Conservation (phyloP, 2,329 filamentous ascomycete genomes). For the Fusarium coicis region DNA sequence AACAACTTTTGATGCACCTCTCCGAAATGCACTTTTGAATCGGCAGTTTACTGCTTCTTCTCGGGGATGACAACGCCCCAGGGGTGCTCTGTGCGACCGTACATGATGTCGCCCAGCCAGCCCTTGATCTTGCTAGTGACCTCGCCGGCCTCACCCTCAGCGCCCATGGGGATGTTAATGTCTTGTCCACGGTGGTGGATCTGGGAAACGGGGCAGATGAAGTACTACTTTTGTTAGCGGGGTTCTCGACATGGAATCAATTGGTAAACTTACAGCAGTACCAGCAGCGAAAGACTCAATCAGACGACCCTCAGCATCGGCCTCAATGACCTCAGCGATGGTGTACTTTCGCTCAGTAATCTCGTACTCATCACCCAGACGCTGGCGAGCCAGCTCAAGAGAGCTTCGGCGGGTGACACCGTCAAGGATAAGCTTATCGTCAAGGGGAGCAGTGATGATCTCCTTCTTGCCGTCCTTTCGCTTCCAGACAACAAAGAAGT, state of each 20-base stretch:
- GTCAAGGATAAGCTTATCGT: slow-evolving; percentile 85
- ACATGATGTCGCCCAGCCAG: slow-evolving; percentile 79
- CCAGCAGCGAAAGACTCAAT: slow-evolving; percentile 89
- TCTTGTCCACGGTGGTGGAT: slow-evolving; percentile 75
- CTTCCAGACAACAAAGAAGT: slow-evolving; percentile 89
- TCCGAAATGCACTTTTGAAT: background rate
- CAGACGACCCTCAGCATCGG: slow-evolving; percentile 77
- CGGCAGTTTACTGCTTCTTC: slow-evolving; percentile 59
- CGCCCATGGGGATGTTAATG: slow-evolving; percentile 70
- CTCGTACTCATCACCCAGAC: slow-evolving; percentile 69
- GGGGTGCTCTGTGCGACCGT: slow-evolving; percentile 72
- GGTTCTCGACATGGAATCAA: background rate
- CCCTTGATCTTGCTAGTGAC: slow-evolving; percentile 72
- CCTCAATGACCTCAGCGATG: slow-evolving; percentile 80
- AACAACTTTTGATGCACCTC: slow-evolving; percentile 10
- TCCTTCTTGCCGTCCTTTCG: slow-evolving; percentile 63
- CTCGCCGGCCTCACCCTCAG: slow-evolving; percentile 59
- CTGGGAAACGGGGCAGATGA: slow-evolving; percentile 74
- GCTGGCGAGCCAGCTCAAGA: slow-evolving; percentile 75
- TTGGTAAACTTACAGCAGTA: slow-evolving; percentile 76
- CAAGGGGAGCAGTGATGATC: slow-evolving; percentile 84
- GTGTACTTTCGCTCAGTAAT: slow-evolving; percentile 86
- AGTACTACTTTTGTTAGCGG: slow-evolving; percentile 63
- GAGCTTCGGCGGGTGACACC: slow-evolving; percentile 88
- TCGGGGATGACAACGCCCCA: slow-evolving; percentile 77